Evolutionary conservation across 2,329 filamentous ascomycete species (phyloP).

Genomic region (Acrocalymma vagum): DNA sequence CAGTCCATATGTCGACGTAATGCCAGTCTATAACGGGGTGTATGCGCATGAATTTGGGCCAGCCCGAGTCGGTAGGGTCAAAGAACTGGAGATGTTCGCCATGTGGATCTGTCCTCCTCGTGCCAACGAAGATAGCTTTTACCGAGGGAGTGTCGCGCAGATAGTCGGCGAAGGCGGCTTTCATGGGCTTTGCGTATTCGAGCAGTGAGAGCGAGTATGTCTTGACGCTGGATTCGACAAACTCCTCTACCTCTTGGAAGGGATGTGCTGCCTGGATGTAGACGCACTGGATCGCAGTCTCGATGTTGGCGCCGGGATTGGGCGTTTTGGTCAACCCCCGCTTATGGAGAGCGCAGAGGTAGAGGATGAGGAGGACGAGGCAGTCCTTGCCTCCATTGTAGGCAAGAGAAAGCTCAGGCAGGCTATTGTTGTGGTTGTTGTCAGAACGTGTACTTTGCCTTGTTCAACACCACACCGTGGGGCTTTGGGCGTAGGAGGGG

Average conservation of each 20-base stretch:
- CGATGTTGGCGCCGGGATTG: conserved; percentile 27
- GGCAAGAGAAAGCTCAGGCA: conserved; percentile 83
- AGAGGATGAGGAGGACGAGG: conserved; percentile 87
- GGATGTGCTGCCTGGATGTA: conserved; percentile 89
- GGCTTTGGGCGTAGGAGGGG: conserved; percentile 4
- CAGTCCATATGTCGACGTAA: conserved; percentile 92
- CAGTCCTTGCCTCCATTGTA: conserved; percentile 99
- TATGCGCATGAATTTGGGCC: conserved; percentile 91
- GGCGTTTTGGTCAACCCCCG: conserved; percentile 35
- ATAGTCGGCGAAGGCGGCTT: conserved; percentile 80
- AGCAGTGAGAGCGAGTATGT: conserved; percentile 79
- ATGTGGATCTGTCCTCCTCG: conserved; percentile 90
- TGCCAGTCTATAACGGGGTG: conserved; percentile 99
- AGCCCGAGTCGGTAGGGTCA: conserved; percentile 85
- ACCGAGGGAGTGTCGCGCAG: conserved; percentile 70
- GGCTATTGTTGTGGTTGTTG: conserved; percentile 56
- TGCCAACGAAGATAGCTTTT: conserved; percentile 85
- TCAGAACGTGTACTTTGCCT: conserved; percentile 24
- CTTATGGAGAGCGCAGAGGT: conserved; percentile 71
- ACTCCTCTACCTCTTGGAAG: conserved; percentile 85
- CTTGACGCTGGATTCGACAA: conserved; percentile 72
- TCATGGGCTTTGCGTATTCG: conserved; percentile 82
- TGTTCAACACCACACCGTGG: conserved; percentile 2
- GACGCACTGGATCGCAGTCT: conserved; percentile 73
- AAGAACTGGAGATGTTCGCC: conserved; percentile 81